phyloP scores from a whole-genome alignment of 192 early-diverging fungal genomes.

The Coemansia sp. region DNA sequence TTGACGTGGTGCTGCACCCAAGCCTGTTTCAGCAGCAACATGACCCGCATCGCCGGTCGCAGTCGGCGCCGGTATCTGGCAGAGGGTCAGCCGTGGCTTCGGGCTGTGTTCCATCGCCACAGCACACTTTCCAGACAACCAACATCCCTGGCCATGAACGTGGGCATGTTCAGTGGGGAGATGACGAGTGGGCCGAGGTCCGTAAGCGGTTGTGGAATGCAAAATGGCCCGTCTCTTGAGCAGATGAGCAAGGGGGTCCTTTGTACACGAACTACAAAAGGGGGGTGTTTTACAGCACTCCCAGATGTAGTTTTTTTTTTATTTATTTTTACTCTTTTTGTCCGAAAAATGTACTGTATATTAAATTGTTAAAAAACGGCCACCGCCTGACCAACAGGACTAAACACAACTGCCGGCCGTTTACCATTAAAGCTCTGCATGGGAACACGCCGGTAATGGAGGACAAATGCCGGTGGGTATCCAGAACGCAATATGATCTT shows the following conservation, averaged over 20 bases:
- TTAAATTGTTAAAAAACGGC: too few relatives aligned
- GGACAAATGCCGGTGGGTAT: too few relatives aligned
- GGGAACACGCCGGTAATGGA: too few relatives aligned
- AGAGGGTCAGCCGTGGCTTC: conserved; percentile 8
- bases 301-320: too few relatives aligned
- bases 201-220: conserved; percentile 52
- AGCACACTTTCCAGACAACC: background rate
- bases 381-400: too few relatives aligned
- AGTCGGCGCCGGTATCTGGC: conserved; percentile 5
- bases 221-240: conserved; percentile 10
- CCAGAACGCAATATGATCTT: too few relatives aligned
- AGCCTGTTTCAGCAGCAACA: conserved; percentile 40
- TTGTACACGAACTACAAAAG: background rate
- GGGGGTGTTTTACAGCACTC: background rate
- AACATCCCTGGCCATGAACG: background rate
- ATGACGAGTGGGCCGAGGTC: conserved; percentile 48
- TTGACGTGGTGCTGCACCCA: conserved; percentile 50
- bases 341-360: too few relatives aligned
- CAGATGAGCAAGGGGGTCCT: background rate
- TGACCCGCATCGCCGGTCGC: conserved; percentile 1
- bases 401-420: too few relatives aligned
- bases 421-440: too few relatives aligned
- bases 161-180: conserved; percentile 18
- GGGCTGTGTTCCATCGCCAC: background rate
- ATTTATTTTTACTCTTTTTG: too few relatives aligned